Base-by-base conservation (phyloP, 2,329 filamentous ascomycete genomes). In the Plectosphaerella sp. region DNA sequence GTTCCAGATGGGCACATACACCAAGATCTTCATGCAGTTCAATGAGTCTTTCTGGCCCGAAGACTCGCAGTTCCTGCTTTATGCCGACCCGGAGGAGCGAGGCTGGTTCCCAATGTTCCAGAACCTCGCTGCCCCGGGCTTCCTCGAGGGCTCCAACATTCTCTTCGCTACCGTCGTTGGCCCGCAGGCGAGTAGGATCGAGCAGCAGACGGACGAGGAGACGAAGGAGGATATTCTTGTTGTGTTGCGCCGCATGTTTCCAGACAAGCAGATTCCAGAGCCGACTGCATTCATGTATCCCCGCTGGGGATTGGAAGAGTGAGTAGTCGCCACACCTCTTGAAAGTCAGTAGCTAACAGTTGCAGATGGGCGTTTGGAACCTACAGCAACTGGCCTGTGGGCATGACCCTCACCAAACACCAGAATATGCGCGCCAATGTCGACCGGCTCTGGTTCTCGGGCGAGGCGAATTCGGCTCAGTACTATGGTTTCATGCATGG, bases 1-100 rank as follows among this genome's bases (percentile, higher is more conserved):
- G 37, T 87, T 88, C 63, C 72, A 75, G 55, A 88, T 89, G 80
- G 86, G 81, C 7, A 88, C 84, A 0, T 89, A 88, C 67, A 89
- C 84, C 49, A 89, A 89, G 63, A 80, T 89, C 55, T 89, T 89
- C 67, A 69, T 86, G 54, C 85, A 88, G 56, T 89, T 88, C 66
- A 73, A 83, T 54, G 72, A 83, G 51, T 79, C 82, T 0, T 89
- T 89, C 66, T 89, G 86, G 86, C 70, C 58, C 4, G 61, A 67
- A 1, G 66, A 72, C 15, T 69, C 63, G 0, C 65, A 77, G 57
- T 77, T 65, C 57, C 72, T 77, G 52, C 61, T 77, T 0, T 77
- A 77, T 50, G 74, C 74, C 0, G 74, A 75, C 22, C 65, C 71
- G 3, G 62, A 64, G 0, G 61, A 61, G 16, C 68, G 74, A 1